A percentile compares a stretch with the other conserved stretches of the same genome.
phyloP scores from a whole-genome alignment of 352 stramenopile species.

The Pythium phragmitis region DNA sequence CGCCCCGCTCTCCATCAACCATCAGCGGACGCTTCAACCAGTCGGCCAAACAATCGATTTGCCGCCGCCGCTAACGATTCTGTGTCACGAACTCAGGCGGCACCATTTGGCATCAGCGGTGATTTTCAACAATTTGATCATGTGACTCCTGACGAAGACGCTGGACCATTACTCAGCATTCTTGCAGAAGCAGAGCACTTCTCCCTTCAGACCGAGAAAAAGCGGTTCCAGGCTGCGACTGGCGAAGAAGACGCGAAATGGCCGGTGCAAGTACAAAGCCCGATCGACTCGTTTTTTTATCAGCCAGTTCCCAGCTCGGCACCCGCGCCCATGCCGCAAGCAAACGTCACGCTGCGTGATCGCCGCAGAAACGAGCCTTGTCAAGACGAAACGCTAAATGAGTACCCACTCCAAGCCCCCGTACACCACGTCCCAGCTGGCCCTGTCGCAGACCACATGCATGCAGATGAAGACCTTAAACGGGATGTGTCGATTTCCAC shows the following conservation, averaged over 20 bases:
- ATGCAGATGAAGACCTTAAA: neutral
- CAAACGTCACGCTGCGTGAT: slow-evolving; percentile 38
- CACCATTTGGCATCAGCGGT: neutral
- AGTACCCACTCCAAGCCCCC: neutral
- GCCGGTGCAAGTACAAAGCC: neutral
- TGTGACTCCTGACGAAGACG: neutral
- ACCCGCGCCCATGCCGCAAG: slow-evolving; percentile 24
- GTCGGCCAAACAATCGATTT: slow-evolving; percentile 10
- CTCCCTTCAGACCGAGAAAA: neutral
- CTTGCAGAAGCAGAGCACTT: neutral
- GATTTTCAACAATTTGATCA: neutral
- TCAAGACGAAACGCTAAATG: neutral
- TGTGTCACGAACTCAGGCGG: slow-evolving; percentile 11
- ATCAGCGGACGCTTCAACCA: neutral
- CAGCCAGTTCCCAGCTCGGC: slow-evolving; percentile 35
- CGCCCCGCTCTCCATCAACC: neutral
- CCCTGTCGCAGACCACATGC: slow-evolving; percentile 3
- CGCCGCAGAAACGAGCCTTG: slow-evolving; percentile 5
- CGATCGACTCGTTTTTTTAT: slow-evolving; percentile 37
- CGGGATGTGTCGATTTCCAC: neutral
- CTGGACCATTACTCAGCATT: neutral
- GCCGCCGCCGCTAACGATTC: slow-evolving; percentile 13
- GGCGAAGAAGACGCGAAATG: neutral
- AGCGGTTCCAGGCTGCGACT: neutral
- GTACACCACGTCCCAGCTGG: slow-evolving; percentile 10